phyloP scores from a whole-genome alignment of 371 early-diverging fungal species.

The Mucor piriformis region DNA sequence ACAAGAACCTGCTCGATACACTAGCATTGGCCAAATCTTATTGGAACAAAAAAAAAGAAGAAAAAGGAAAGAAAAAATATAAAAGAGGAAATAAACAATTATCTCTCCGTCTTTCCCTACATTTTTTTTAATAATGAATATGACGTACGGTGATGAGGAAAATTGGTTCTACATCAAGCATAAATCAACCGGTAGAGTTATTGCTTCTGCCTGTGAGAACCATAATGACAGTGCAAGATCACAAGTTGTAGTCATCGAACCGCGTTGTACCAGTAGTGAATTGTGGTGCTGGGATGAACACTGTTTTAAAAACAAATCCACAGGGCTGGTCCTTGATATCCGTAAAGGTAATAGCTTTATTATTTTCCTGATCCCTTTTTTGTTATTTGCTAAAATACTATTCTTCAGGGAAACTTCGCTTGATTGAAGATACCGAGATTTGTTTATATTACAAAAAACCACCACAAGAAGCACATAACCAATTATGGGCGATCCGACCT shows the following conservation, averaged over 20 bases:
- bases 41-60: too few species aligned
- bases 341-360: constrained; percentile 36
- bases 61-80: neutral
- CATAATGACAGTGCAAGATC: constrained; percentile 13
- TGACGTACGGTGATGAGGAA: neutral
- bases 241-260: constrained; percentile 37
- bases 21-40: too few species aligned
- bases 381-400: neutral
- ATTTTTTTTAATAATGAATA: neutral
- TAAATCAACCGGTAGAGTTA: constrained; percentile 21
- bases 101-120: neutral
- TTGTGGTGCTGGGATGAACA: constrained; percentile 45
- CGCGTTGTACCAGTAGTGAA: constrained; percentile 28
- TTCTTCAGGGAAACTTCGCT: constrained; percentile 28
- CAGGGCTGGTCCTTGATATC: constrained; percentile 44
- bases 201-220: constrained; percentile 13
- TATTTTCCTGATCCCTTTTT: neutral
- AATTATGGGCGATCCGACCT: constrained; percentile 36
- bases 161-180: constrained; percentile 44
- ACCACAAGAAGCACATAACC: constrained; percentile 30
- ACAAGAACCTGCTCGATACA: too few species aligned
- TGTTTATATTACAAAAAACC: constrained; percentile 36
- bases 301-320: constrained; percentile 37
- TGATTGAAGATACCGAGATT: constrained; percentile 46
- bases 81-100: neutral